Conservation (phyloP, 305 asterid species). For the Fraxinus nigra region DNA sequence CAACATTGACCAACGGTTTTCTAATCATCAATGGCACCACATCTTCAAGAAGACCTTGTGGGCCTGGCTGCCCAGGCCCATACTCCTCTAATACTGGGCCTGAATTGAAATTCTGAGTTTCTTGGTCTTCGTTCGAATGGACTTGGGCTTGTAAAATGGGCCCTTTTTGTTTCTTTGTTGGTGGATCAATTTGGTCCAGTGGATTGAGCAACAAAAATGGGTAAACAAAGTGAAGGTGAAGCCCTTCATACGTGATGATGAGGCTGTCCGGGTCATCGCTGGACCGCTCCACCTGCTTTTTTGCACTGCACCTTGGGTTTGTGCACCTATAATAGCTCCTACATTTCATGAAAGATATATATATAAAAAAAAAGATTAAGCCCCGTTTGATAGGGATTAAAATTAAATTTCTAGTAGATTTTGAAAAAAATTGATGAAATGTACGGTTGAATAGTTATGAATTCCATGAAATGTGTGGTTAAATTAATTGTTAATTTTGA, state of each 20-base stretch:
- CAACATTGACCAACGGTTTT: slow-evolving; percentile 39
- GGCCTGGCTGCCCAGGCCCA: slow-evolving; percentile 22
- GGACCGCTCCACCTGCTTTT: slow-evolving; percentile 76
- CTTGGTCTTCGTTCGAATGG: slow-evolving; percentile 24
- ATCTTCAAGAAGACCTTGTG: slow-evolving; percentile 82
- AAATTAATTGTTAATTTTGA: too few relatives aligned
- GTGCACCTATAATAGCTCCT: slow-evolving; percentile 91
- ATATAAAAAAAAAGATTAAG: neutral
- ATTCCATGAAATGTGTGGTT: too few relatives aligned
- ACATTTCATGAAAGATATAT: slow-evolving; percentile 3
- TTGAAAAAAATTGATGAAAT: too few relatives aligned
- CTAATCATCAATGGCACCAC: slow-evolving; percentile 68
- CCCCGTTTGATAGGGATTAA: too few relatives aligned
- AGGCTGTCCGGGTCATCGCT: slow-evolving; percentile 63
- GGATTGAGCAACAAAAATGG: slow-evolving; percentile 44
- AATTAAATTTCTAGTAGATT: too few relatives aligned
- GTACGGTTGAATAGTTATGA: too few relatives aligned
- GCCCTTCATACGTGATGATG: slow-evolving; percentile 77
- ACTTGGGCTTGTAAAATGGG: slow-evolving; percentile 28
- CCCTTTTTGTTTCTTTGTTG: slow-evolving; percentile 54
- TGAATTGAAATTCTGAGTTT: neutral
- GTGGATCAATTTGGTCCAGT: slow-evolving; percentile 31
- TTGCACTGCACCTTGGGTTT: slow-evolving; percentile 57
- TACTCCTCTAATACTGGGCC: slow-evolving; percentile 11
- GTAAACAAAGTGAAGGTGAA: slow-evolving; percentile 76